phyloP scores from a whole-genome alignment of 257 asterid species.

The Fraxinus pennsylvanica region DNA sequence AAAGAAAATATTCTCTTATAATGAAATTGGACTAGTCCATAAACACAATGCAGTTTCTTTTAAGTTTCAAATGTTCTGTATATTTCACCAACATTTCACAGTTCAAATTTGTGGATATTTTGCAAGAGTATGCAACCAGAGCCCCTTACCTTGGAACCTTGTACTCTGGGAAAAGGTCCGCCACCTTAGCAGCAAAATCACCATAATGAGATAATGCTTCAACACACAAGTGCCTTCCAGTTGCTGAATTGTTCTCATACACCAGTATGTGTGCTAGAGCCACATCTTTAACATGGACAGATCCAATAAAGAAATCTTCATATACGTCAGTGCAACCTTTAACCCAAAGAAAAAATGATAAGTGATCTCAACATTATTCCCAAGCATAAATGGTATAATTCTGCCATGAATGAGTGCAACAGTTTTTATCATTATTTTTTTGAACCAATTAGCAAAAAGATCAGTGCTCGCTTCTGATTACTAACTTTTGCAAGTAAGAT shows the following conservation, averaged over 20 bases:
- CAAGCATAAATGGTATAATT: not conserved
- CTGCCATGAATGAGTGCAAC: not conserved
- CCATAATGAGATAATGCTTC: slow-evolving; percentile 51
- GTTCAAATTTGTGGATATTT: not conserved
- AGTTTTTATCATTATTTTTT: not conserved
- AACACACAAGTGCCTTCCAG: slow-evolving; percentile 43
- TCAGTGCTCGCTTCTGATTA: not conserved
- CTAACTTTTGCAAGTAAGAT: not conserved
- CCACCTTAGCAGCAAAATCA: slow-evolving; percentile 67
- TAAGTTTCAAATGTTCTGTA: not conserved
- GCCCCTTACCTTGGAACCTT: slow-evolving; percentile 51
- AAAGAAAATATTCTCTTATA: not conserved
- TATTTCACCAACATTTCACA: not conserved
- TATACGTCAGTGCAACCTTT: slow-evolving; percentile 50
- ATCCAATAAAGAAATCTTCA: slow-evolving; percentile 37
- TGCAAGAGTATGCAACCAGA: not conserved
- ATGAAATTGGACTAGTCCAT: not conserved
- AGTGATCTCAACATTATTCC: not conserved
- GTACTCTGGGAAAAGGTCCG: slow-evolving; percentile 59
- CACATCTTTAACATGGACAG: slow-evolving; percentile 44
- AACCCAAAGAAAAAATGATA: slow-evolving; percentile 17
- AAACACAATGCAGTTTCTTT: not conserved
- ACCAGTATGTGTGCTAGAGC: slow-evolving; percentile 44
- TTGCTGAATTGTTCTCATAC: slow-evolving; percentile 39
- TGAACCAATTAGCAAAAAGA: not conserved